These are phyloP conservation scores for Taphrina flavorubra DNA, from an alignment of 1,139 yeast species.

Conservation along the genomic window DNA sequence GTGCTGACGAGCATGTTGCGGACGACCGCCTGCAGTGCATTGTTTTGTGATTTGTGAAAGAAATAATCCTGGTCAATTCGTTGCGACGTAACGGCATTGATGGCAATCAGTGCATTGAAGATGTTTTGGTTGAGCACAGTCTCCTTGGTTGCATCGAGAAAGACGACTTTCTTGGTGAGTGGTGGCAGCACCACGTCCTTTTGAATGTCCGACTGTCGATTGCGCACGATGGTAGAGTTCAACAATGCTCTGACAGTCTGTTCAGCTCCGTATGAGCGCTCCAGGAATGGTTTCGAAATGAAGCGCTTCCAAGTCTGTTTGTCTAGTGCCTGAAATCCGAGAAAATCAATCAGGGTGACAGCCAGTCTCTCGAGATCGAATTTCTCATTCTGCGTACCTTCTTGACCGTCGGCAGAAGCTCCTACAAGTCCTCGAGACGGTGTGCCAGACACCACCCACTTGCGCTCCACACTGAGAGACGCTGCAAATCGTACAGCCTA, in stretches of 20 bases:
- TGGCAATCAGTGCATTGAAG: conserved; percentile 69
- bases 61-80: conserved; percentile 69
- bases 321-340: conserved; percentile 66
- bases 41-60: conserved; percentile 32
- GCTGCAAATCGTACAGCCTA: conserved; percentile 58
- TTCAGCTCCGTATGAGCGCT: conserved; percentile 56
- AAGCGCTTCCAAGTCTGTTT: conserved; percentile 58
- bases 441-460: conserved; percentile 78
- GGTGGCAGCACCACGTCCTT: conserved; percentile 64
- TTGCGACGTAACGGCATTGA: conserved; percentile 75
- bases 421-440: conserved; percentile 73
- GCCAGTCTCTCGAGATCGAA: conserved; percentile 60
- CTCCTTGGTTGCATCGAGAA: conserved; percentile 65
- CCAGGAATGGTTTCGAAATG: conserved; percentile 59
- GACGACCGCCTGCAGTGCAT: conserved; percentile 63
- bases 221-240: conserved; percentile 61
- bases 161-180: conserved; percentile 63
- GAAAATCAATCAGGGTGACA: conserved; percentile 59
- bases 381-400: conserved; percentile 31
- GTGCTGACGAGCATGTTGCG: conserved; percentile 69
- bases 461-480: conserved; percentile 61
- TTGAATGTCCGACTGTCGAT: conserved; percentile 61
- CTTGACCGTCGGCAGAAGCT: conserved; percentile 25
- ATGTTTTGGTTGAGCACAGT: conserved; percentile 66
- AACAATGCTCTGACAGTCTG: conserved; percentile 55